A percentile compares a stretch with the other conserved stretches of the same genome.
Conservation (phyloP, 2,329 filamentous ascomycete genomes). For the Falciphora oryzae region DNA sequence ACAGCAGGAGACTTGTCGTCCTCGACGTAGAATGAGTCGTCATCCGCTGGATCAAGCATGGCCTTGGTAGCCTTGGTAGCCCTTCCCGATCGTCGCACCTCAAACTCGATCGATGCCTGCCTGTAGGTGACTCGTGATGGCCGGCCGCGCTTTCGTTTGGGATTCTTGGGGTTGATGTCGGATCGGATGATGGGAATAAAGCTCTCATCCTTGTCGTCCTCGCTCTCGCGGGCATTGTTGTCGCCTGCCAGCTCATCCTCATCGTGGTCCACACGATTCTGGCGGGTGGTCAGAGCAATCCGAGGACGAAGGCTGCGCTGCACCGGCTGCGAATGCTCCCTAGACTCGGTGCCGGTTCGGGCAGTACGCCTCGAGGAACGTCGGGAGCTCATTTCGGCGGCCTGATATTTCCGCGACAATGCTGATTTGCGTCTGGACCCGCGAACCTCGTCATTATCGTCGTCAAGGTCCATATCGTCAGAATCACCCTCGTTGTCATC, state of each 20-base stretch:
- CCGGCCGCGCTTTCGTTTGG: conserved; percentile 13
- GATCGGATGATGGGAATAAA: conserved; percentile 22
- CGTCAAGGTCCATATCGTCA: conserved; percentile 1
- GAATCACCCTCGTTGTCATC: conserved; percentile 1
- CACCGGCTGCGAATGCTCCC: neutral
- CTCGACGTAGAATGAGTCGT: conserved; percentile 48
- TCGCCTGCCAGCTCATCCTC: conserved; percentile 24
- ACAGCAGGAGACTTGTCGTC: conserved; percentile 38
- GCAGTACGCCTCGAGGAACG: neutral
- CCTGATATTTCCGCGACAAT: no score
- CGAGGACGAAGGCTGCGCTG: conserved; percentile 2
- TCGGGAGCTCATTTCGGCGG: neutral
- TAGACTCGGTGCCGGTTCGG: neutral
- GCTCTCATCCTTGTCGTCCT: conserved; percentile 16
- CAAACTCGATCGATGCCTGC: conserved; percentile 44
- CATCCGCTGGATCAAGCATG: conserved; percentile 51
- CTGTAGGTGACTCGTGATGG: conserved; percentile 3
- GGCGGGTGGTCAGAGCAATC: neutral
- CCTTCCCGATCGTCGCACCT: conserved; percentile 44
- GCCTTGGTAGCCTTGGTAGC: conserved; percentile 35
- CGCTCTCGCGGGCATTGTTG: neutral
- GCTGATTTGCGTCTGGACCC: neutral
- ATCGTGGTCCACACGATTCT: conserved; percentile 12
- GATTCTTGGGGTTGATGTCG: conserved; percentile 18
- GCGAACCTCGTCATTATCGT: neutral